Conservation (phyloP, 2,329 filamentous ascomycete species). For the Arthrobotrys pseudoclavata region DNA sequence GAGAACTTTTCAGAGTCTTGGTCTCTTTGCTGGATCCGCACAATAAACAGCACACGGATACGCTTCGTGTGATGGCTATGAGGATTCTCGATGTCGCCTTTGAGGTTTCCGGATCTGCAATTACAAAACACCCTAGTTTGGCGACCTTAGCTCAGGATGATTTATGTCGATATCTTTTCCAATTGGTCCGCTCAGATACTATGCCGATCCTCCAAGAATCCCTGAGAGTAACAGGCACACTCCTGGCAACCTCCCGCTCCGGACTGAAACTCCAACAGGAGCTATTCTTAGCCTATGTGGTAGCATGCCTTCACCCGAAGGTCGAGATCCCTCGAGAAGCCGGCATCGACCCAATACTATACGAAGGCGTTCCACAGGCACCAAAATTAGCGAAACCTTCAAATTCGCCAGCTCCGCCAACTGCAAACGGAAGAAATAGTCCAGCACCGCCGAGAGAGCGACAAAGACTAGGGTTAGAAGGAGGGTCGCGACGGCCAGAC, state of each 20-base stretch:
- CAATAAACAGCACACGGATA: slow-evolving; percentile 90
- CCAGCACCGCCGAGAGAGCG: slow-evolving; percentile 93
- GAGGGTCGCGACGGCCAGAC: slow-evolving; percentile 90
- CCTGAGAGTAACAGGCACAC: slow-evolving; percentile 87
- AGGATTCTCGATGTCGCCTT: slow-evolving; percentile 97
- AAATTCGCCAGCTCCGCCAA: slow-evolving; percentile 67
- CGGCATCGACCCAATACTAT: slow-evolving; percentile 89
- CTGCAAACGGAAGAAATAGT: slow-evolving; percentile 84
- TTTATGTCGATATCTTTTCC: slow-evolving; percentile 93
- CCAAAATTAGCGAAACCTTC: slow-evolving; percentile 88
- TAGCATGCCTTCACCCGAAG: slow-evolving; percentile 92
- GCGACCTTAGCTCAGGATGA: slow-evolving; percentile 91
- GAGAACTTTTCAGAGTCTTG: slow-evolving; percentile 92
- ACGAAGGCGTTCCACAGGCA: slow-evolving; percentile 90
- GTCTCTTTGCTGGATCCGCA: slow-evolving; percentile 95
- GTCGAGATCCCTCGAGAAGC: slow-evolving; percentile 92
- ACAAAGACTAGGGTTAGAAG: slow-evolving; percentile 91
- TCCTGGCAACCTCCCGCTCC: slow-evolving; percentile 88
- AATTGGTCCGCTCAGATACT: slow-evolving; percentile 94
- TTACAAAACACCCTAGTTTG: slow-evolving; percentile 89
- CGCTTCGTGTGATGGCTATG: slow-evolving; percentile 96
- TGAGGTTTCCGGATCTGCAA: slow-evolving; percentile 94
- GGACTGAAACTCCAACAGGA: slow-evolving; percentile 97
- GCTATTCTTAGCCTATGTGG: slow-evolving; percentile 91
- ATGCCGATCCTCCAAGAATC: slow-evolving; percentile 95